Evolutionary conservation across 352 stramenopile species (phyloP).

Genomic region (Globisporangium emineosum): DNA sequence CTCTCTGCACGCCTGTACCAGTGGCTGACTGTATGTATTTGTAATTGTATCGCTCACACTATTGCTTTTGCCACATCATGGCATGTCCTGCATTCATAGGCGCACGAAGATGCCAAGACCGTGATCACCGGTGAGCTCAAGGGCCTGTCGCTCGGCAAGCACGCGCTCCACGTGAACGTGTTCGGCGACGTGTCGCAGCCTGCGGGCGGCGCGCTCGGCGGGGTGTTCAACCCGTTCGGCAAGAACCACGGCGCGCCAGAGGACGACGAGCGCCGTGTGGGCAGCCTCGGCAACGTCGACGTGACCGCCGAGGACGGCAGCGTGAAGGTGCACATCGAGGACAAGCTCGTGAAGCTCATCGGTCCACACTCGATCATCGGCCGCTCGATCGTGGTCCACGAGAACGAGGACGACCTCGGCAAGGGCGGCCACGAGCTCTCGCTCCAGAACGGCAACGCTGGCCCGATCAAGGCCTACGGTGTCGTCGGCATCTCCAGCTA

Average conservation of each 20-base stretch:
- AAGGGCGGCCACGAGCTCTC: slow-evolving; percentile 96
- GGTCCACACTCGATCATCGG: slow-evolving; percentile 98
- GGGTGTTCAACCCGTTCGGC: slow-evolving; percentile 98
- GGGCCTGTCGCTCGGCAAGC: slow-evolving; percentile 83
- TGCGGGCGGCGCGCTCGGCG: slow-evolving; percentile 66
- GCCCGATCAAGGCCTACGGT: slow-evolving; percentile 88
- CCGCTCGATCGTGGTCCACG: slow-evolving; percentile 93
- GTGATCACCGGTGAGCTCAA: slow-evolving; percentile 84
- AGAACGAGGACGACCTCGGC: slow-evolving; percentile 95
- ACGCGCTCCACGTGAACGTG: slow-evolving; percentile 94
- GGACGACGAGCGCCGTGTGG: slow-evolving; percentile 95
- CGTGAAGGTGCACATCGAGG: slow-evolving; percentile 91
- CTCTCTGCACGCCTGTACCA: not conserved
- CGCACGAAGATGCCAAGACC: slow-evolving; percentile 86
- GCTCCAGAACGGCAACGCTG: slow-evolving; percentile 95
- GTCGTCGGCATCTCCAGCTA: slow-evolving; percentile 92
- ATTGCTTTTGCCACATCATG: not conserved
- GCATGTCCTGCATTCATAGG: slow-evolving; percentile 18
- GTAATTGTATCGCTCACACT: not conserved
- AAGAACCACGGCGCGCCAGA: slow-evolving; percentile 96
- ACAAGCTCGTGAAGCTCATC: slow-evolving; percentile 96
- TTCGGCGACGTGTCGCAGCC: slow-evolving; percentile 93
- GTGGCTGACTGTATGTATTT: not conserved
- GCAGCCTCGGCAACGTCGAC: slow-evolving; percentile 92
- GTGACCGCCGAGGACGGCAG: slow-evolving; percentile 80